A percentile compares a stretch with the other conserved stretches of the same genome.
Conservation (phyloP, 2,329 filamentous ascomycete species). For the Stemphylium beticola region DNA sequence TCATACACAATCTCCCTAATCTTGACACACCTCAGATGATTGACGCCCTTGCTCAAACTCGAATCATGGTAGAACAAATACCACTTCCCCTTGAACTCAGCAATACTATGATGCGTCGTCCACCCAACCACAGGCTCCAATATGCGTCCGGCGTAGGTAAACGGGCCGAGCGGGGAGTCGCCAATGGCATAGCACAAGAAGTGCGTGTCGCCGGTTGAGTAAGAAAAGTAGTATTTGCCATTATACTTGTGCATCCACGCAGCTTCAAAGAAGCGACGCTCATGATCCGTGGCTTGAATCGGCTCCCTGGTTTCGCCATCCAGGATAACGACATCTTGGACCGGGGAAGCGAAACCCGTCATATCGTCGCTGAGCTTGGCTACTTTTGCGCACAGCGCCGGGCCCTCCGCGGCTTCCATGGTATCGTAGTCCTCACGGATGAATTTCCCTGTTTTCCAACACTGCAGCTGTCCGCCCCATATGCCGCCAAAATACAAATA, state of each 20-base stretch:
- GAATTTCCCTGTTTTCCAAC: slow-evolving; percentile 69
- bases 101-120: slow-evolving; percentile 83
- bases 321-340: slow-evolving; percentile 68
- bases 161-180: slow-evolving; percentile 70
- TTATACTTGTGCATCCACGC: slow-evolving; percentile 79
- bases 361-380: slow-evolving; percentile 70
- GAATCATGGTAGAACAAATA: slow-evolving; percentile 81
- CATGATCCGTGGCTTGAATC: slow-evolving; percentile 71
- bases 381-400: slow-evolving; percentile 70
- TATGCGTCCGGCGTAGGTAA: slow-evolving; percentile 73
- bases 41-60: slow-evolving; percentile 69
- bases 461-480: slow-evolving; percentile 82
- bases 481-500: slow-evolving; percentile 80
- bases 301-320: slow-evolving; percentile 63
- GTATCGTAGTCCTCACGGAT: slow-evolving; percentile 49
- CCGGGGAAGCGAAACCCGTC: slow-evolving; percentile 63
- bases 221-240: slow-evolving; percentile 75
- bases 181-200: slow-evolving; percentile 73
- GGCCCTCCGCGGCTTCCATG: slow-evolving; percentile 46
- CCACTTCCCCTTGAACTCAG: slow-evolving; percentile 74
- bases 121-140: slow-evolving; percentile 79
- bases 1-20: slow-evolving; percentile 77
- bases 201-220: slow-evolving; percentile 80
- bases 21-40: slow-evolving; percentile 76
- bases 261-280: slow-evolving; percentile 78